Percentiles rank a stretch among this genome's conserved stretches.
Evolutionary conservation across 164 flowering plant species (phyloP).

Genomic region (Protea cynaroides): DNA sequence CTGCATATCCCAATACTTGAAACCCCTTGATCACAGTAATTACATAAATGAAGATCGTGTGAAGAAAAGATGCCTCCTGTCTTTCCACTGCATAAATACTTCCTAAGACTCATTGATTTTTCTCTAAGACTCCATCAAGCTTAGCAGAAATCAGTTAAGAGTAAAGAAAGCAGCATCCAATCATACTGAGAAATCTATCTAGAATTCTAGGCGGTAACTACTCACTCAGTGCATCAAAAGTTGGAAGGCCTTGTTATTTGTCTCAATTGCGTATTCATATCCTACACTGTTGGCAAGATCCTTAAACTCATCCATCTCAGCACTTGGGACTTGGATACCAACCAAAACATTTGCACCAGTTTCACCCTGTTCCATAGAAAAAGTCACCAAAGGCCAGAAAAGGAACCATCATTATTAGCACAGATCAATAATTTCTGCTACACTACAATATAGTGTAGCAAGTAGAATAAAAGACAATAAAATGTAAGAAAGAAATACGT

Average conservation of each 20-base stretch:
- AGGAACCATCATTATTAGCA: neutral
- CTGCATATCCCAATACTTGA: no score
- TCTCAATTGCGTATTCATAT: conserved; percentile 65
- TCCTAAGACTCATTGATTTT: no score
- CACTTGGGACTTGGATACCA: conserved; percentile 70
- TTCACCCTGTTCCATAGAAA: conserved; percentile 66
- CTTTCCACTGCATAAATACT: no score
- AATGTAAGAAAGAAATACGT: neutral
- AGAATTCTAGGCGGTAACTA: no score
- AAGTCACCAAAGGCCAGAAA: neutral
- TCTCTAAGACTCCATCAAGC: no score
- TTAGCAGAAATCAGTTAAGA: no score
- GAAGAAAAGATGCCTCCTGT: no score
- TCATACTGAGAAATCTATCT: no score
- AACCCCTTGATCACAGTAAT: no score
- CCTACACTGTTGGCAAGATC: conserved; percentile 54
- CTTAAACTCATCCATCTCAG: conserved; percentile 62
- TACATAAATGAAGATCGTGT: no score
- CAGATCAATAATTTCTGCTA: neutral
- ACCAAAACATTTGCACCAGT: conserved; percentile 92
- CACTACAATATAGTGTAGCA: neutral
- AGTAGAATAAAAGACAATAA: neutral
- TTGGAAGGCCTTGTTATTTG: conserved; percentile 40
- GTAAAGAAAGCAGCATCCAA: no score
- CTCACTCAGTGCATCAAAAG: conserved; percentile 59